phyloP scores from a whole-genome alignment of 2,329 filamentous ascomycete species.

The Tolypocladium inflatum region DNA sequence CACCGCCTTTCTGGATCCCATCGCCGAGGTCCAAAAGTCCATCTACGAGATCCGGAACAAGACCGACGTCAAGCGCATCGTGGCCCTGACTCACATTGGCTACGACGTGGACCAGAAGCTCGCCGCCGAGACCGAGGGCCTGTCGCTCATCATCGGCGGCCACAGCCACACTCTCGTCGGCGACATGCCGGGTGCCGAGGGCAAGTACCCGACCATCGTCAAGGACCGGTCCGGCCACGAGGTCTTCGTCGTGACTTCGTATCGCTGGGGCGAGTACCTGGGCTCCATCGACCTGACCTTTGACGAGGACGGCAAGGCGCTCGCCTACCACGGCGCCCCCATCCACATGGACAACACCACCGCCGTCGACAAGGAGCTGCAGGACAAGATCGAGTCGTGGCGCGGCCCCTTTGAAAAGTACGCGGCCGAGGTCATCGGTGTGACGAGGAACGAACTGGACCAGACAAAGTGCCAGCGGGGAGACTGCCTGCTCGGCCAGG shows the following conservation, averaged over 20 bases:
- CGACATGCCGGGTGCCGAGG: conserved; percentile 45
- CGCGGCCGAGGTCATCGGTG: conserved; percentile 23
- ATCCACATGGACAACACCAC: conserved; percentile 56
- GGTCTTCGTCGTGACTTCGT: conserved; percentile 59
- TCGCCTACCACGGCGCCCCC: conserved; percentile 53
- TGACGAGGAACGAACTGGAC: conserved; percentile 47
- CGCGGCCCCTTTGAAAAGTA: conserved; percentile 51
- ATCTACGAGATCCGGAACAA: conserved; percentile 52
- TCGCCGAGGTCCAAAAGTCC: conserved; percentile 49
- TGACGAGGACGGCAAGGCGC: conserved; percentile 48
- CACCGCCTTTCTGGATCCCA: conserved; percentile 49
- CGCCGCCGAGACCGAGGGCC: conserved; percentile 47
- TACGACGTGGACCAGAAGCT: conserved; percentile 55
- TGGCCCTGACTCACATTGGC: conserved; percentile 58
- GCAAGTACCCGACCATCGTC: conserved; percentile 54
- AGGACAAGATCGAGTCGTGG: conserved; percentile 50
- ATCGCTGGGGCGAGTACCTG: conserved; percentile 59
- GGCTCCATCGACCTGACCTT: conserved; percentile 60
- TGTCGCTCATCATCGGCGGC: conserved; percentile 60
- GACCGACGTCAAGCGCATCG: conserved; percentile 54
- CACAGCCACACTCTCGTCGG: conserved; percentile 53
- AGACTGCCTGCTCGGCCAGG: conserved; percentile 49
- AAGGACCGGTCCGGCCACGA: conserved; percentile 53
- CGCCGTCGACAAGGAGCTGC: conserved; percentile 43
- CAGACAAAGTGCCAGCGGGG: conserved; percentile 46